Percentiles rank a stretch among this genome's conserved stretches.
Evolutionary conservation across 345 rosid species (phyloP).

Genomic region (rapeseed (Brassica napus)): Da-Ae NC_063448.1:41283001-41283500

Average conservation of each 20-base stretch:
- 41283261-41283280: slow-evolving; percentile 50
- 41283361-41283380: slow-evolving; percentile 76
- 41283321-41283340: slow-evolving; percentile 64
- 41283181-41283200: slow-evolving; percentile 24
- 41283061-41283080: slow-evolving; percentile 9
- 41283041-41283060: neutral
- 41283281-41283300: slow-evolving; percentile 84
- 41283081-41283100: slow-evolving; percentile 42
- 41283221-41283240: neutral
- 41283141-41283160: slow-evolving; percentile 92
- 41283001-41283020: slow-evolving; percentile 29
- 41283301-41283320: slow-evolving; percentile 83
- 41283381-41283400: slow-evolving; percentile 43
- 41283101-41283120: slow-evolving; percentile 61
- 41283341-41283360: slow-evolving; percentile 68
- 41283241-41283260: slow-evolving; percentile 8
- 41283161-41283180: slow-evolving; percentile 66
- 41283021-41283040: neutral
- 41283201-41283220: neutral
- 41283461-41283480: slow-evolving; percentile 57
- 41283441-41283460: slow-evolving; percentile 15
- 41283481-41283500: slow-evolving; percentile 42
- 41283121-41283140: slow-evolving; percentile 63
- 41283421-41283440: neutral
- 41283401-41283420: neutral